Percentiles rank a stretch among this genome's conserved stretches.
phyloP scores from a whole-genome alignment of 1,284 basidiomycete genomes.

The Neonothopanus nambi region DNA sequence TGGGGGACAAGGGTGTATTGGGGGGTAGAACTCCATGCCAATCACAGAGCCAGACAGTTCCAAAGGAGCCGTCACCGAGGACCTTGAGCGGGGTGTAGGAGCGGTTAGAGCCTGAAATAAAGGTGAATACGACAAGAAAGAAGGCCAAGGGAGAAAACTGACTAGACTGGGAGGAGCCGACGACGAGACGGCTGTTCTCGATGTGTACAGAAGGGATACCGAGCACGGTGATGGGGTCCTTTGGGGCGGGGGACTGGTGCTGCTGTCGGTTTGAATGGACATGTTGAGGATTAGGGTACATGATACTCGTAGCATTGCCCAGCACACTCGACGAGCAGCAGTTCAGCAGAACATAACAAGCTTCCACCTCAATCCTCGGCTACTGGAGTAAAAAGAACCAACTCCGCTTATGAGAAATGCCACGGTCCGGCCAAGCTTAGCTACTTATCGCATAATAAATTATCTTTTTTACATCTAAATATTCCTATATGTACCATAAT shows the following conservation, averaged over 20 bases:
- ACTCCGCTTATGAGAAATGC: not conserved
- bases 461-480: not conserved
- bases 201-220: conserved; percentile 75
- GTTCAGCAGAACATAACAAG: conserved; percentile 24
- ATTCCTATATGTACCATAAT: not conserved
- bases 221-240: conserved; percentile 62
- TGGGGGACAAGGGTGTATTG: conserved; percentile 83
- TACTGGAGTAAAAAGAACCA: conserved; percentile 1
- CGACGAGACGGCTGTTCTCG: conserved; percentile 61
- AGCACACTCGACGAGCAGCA: conserved; percentile 21
- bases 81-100: conserved; percentile 33
- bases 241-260: conserved; percentile 68
- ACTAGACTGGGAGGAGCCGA: conserved; percentile 74
- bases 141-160: conserved; percentile 28
- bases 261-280: conserved; percentile 57
- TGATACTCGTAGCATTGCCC: conserved; percentile 15
- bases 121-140: conserved; percentile 11
- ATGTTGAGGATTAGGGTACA: conserved; percentile 4
- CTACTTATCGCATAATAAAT: not conserved
- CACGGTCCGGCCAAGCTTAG: not conserved
- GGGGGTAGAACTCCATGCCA: conserved; percentile 96
- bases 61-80: conserved; percentile 95
- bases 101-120: conserved; percentile 33
- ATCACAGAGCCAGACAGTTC: conserved; percentile 98
- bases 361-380: conserved; percentile 8